Evolutionary conservation across 2,329 filamentous ascomycete genomes (phyloP).

Genomic region (Cercospora nicotianae): DNA sequence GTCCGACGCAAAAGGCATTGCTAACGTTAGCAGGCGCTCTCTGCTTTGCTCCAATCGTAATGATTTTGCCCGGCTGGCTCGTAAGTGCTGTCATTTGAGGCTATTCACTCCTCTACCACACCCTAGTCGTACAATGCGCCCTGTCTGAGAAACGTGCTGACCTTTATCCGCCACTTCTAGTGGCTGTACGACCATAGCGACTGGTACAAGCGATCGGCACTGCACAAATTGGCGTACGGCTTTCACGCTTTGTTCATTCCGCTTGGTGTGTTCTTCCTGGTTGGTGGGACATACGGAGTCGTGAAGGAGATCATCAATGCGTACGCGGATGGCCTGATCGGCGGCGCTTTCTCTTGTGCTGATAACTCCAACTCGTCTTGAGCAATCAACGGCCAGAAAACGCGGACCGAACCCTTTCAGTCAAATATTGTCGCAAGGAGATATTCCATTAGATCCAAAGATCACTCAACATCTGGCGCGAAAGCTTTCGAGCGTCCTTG

Average conservation of each 20-base stretch:
- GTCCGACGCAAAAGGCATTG: neutral
- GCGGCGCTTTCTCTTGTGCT: slow-evolving; percentile 51
- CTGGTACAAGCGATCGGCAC: slow-evolving; percentile 42
- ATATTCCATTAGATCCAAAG: neutral
- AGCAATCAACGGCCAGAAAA: neutral
- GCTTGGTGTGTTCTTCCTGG: slow-evolving; percentile 50
- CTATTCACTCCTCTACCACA: neutral
- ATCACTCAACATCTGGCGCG: neutral
- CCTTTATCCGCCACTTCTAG: neutral
- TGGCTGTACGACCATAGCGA: slow-evolving; percentile 53
- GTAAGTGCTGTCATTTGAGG: neutral
- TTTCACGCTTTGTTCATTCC: slow-evolving; percentile 47
- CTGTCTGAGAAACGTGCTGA: neutral
- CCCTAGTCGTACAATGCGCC: neutral
- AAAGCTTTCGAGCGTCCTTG: neutral
- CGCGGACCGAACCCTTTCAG: neutral
- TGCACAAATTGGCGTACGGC: slow-evolving; percentile 42
- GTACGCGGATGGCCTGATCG: slow-evolving; percentile 51
- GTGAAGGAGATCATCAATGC: slow-evolving; percentile 55
- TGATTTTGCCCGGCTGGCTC: slow-evolving; percentile 51
- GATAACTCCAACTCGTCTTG: slow-evolving; percentile 44
- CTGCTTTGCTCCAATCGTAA: slow-evolving; percentile 54
- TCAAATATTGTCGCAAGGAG: neutral
- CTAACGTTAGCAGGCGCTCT: slow-evolving; percentile 30
- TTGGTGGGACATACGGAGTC: slow-evolving; percentile 54